Evolutionary conservation across 2,329 filamentous ascomycete genomes (phyloP), one percentile per base, ranked within the genome.

Genomic region (Aureobasidium namibiae): DNA sequence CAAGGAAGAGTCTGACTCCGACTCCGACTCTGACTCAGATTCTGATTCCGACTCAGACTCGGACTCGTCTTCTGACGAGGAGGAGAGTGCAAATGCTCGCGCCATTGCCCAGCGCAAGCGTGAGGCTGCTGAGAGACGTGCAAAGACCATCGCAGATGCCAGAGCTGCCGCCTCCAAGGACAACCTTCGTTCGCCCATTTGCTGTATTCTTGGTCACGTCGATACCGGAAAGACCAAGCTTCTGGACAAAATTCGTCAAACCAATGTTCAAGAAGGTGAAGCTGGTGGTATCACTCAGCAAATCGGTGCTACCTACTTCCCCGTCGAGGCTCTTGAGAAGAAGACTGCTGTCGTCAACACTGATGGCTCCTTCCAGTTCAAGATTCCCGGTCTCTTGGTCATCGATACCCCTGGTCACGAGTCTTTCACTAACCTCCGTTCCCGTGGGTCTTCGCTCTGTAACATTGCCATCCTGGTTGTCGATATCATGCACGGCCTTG

Each of bases 141-240:
- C 91, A 76, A 90, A 90, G 75, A 88, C 91, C 61, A 90, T 95
- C 72, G 90, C 96, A 74, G 92, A 91, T 63, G 94, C 94, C 18
- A 75, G 96, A 70, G 92, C 90, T 45, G 92, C 92, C 50, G 84
- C 91, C 62, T 97, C 92, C 23, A 91, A 89, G 75, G 92, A 99
- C 72, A 87, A 99, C 75, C 83, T 99, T 60, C 90, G 94, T 61
- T 97, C 94, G 41, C 94, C 94, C 56, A 99, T 99, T 76, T 97
- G 94, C 82, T 97, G 92, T 87, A 99, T 99, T 82, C 85, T 99
- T 64, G 94, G 94, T 69, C 94, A 99, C 84, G 94, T 99, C 83
- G 94, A 99, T 86, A 99, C 95, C 46, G 94, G 94, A 74, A 99
- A 99, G 80, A 99, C 94, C n/a, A 99, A 97, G 79, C 80, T 99